Evolutionary conservation across 176 grass and related monocot species (phyloP).

Genomic region (Cymbopogon citratus): DNA sequence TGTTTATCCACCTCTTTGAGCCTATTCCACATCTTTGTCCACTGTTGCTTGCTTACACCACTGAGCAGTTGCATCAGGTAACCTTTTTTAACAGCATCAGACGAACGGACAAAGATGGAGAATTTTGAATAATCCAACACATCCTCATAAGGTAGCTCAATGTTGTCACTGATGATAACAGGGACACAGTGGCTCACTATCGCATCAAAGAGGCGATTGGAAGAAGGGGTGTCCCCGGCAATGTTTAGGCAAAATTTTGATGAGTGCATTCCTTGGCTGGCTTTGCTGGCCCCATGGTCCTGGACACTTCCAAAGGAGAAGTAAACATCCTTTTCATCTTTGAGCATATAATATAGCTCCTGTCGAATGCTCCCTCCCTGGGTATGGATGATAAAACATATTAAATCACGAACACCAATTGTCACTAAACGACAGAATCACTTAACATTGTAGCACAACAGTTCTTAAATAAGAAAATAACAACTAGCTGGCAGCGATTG

Average conservation of each 20-base stretch:
- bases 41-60: slow-evolving; percentile 41
- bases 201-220: slow-evolving; percentile 85
- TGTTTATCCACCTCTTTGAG: slow-evolving; percentile 72
- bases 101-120: slow-evolving; percentile 67
- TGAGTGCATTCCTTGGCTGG: slow-evolving; percentile 69
- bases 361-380: slow-evolving; percentile 81
- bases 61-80: slow-evolving; percentile 54
- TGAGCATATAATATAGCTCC: slow-evolving; percentile 73
- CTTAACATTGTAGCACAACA: not conserved
- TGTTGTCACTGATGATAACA: slow-evolving; percentile 76
- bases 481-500: not conserved
- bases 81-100: slow-evolving; percentile 65
- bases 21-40: slow-evolving; percentile 72
- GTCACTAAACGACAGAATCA: not conserved
- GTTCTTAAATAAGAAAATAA: not conserved
- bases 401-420: not conserved
- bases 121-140: slow-evolving; percentile 75
- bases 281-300: slow-evolving; percentile 74
- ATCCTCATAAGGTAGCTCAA: slow-evolving; percentile 84
- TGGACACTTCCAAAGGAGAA: slow-evolving; percentile 79
- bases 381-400: slow-evolving; percentile 18
- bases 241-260: slow-evolving; percentile 93
- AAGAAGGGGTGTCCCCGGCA: slow-evolving; percentile 85
- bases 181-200: slow-evolving; percentile 76
- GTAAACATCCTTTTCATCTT: slow-evolving; percentile 67